phyloP scores from a whole-genome alignment of 208 protist species.

The Leishmania aethiopica region DNA sequence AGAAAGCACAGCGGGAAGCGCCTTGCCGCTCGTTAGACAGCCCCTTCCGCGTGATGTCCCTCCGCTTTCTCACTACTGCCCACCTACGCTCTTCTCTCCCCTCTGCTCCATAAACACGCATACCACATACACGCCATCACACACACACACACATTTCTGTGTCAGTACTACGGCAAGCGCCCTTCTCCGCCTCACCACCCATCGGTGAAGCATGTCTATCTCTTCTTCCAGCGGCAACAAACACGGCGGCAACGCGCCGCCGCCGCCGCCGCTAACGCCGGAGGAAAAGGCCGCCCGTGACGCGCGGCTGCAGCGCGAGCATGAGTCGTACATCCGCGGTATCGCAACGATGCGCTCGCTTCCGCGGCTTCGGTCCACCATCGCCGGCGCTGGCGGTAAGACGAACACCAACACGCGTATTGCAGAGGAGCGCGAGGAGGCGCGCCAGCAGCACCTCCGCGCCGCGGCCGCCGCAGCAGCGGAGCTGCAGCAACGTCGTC shows the following conservation, averaged over 20 bases:
- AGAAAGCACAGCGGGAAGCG: neutral
- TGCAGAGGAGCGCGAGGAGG: slow-evolving; percentile 63
- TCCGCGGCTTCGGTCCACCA: slow-evolving; percentile 78
- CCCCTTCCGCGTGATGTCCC: neutral
- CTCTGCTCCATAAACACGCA: neutral
- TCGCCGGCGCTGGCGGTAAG: slow-evolving; percentile 81
- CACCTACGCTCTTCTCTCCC: neutral
- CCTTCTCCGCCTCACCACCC: neutral
- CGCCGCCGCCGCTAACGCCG: slow-evolving; percentile 52
- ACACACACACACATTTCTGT: neutral
- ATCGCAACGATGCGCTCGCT: slow-evolving; percentile 76
- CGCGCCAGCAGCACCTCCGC: slow-evolving; percentile 56
- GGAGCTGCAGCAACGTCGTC: slow-evolving; percentile 33
- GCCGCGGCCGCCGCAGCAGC: slow-evolving; percentile 34
- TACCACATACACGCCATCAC: slow-evolving; percentile 1
- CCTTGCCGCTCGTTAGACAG: neutral
- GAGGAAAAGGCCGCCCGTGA: slow-evolving; percentile 64
- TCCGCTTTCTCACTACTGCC: neutral
- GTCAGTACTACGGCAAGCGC: neutral
- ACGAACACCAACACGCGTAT: slow-evolving; percentile 73
- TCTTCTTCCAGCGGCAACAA: neutral
- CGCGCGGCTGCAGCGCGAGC: slow-evolving; percentile 64
- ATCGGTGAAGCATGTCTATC: neutral
- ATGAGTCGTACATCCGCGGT: slow-evolving; percentile 70
- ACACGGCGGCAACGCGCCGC: slow-evolving; percentile 3